Evolutionary conservation across 495 filamentous ascomycete species (phyloP).

Genomic region (Parathielavia appendiculata): DNA sequence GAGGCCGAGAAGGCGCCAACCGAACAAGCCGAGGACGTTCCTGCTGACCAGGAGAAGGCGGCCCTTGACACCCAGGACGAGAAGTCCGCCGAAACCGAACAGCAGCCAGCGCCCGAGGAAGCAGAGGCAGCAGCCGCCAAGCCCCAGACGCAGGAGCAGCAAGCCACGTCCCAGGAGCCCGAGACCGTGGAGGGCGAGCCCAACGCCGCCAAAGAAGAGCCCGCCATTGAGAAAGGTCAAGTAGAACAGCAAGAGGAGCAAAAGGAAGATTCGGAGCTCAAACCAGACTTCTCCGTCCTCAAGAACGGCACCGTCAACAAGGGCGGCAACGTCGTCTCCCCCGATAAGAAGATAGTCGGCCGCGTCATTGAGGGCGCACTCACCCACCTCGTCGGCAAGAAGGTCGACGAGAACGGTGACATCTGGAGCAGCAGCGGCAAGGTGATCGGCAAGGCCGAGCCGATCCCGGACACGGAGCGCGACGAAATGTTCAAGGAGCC

Average conservation of each 20-base stretch:
- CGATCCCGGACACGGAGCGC: slow-evolving; percentile 66
- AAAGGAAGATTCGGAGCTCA: slow-evolving; percentile 9
- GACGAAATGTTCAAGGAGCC: slow-evolving; percentile 57
- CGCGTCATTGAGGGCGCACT: slow-evolving; percentile 63
- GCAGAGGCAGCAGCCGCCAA: slow-evolving; percentile 3
- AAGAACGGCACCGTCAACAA: slow-evolving; percentile 72
- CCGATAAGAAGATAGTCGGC: slow-evolving; percentile 65
- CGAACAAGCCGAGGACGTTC: not conserved
- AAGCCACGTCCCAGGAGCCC: not conserved
- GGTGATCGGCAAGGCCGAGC: slow-evolving; percentile 67
- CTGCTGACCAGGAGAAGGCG: not conserved
- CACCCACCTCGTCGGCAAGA: slow-evolving; percentile 62
- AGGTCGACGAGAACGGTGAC: slow-evolving; percentile 64
- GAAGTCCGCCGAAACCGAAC: not conserved
- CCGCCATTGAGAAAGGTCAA: not conserved
- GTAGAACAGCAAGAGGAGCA: not conserved
- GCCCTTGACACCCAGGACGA: not conserved
- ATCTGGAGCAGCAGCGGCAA: slow-evolving; percentile 71
- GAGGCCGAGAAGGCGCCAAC: not conserved
- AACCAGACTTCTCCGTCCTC: slow-evolving; percentile 58
- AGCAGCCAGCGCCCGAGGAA: slow-evolving; percentile 1
- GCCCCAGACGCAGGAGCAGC: not conserved
- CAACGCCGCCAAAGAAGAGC: not conserved
- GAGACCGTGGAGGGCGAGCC: not conserved
- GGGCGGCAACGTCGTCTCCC: slow-evolving; percentile 66